Conservation (phyloP, 495 filamentous ascomycete species). For the Diplogelasinospora grovesii region DNA sequence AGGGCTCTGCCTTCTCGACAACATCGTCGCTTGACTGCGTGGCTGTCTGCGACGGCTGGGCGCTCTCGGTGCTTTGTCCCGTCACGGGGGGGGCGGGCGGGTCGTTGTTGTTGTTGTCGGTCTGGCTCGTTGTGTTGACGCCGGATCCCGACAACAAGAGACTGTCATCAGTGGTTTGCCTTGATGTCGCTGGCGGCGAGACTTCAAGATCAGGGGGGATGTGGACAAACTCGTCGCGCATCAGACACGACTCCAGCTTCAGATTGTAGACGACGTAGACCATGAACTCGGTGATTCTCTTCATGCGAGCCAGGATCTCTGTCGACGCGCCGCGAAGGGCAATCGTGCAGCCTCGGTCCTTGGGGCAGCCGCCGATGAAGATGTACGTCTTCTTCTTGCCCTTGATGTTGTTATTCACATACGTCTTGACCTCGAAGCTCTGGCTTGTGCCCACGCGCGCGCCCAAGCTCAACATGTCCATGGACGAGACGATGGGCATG, state of each 20-base stretch:
- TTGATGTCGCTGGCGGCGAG: constrained; percentile 12
- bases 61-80: constrained; percentile 19
- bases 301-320: constrained; percentile 65
- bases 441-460: constrained; percentile 70
- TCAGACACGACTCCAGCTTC: constrained; percentile 89
- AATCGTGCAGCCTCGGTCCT: constrained; percentile 92
- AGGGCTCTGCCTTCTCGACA: constrained; percentile 2
- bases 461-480: constrained; percentile 88
- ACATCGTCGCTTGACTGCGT: constrained; percentile 4
- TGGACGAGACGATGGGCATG: constrained; percentile 86
- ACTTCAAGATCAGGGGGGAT: constrained; percentile 59
- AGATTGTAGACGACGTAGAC: constrained; percentile 97
- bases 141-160: constrained; percentile 2
- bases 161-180: constrained; percentile 21
- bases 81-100: constrained; percentile 17
- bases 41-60: constrained; percentile 7
- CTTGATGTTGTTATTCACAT: constrained; percentile 64
- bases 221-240: constrained; percentile 91
- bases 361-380: constrained; percentile 87
- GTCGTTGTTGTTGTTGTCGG: constrained; percentile 1
- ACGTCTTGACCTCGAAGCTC: constrained; percentile 93
- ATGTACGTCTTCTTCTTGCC: constrained; percentile 89
- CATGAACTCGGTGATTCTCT: constrained; percentile 97
- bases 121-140: background rate
- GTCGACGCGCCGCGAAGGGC: constrained; percentile 79